Evolutionary conservation across 352 stramenopile genomes (phyloP).

Genomic region (Phytophthora lateralis): DNA sequence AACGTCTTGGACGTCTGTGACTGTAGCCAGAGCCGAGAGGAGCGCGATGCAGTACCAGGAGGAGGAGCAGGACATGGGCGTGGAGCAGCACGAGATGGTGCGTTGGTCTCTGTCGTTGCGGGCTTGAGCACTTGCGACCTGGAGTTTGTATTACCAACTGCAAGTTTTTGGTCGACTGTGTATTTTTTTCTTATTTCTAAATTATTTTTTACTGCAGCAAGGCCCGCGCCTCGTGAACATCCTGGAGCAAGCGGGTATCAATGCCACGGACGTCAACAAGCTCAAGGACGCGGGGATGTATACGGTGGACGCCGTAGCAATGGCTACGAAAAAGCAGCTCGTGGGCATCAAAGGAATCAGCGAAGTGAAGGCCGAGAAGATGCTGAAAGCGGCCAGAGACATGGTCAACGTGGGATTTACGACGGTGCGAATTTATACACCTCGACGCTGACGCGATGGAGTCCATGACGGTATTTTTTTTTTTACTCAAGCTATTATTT

Average conservation of each 20-base stretch:
- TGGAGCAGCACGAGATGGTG: constrained; percentile 55
- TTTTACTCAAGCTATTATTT: constrained; percentile 1
- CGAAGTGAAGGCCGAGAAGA: constrained; percentile 98
- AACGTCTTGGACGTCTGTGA: not conserved
- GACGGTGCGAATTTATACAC: constrained; percentile 77
- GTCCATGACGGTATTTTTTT: constrained; percentile 10
- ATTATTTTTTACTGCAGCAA: constrained; percentile 46
- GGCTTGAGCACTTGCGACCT: not conserved
- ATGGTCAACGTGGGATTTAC: constrained; percentile 99
- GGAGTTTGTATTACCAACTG: constrained; percentile 32
- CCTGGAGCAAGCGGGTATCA: constrained; percentile 97
- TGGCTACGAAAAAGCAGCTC: constrained; percentile 97
- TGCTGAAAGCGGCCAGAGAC: constrained; percentile 97
- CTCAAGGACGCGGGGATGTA: constrained; percentile 97
- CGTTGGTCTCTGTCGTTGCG: not conserved
- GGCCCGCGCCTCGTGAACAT: constrained; percentile 85
- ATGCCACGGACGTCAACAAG: constrained; percentile 98
- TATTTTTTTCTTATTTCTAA: constrained; percentile 17
- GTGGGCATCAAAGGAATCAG: constrained; percentile 99
- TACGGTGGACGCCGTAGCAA: constrained; percentile 98
- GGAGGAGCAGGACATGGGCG: constrained; percentile 42
- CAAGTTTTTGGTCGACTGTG: constrained; percentile 21
- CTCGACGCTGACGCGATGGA: not conserved
- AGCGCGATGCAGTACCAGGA: constrained; percentile 45
- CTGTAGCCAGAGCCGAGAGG: not conserved